phyloP scores from a whole-genome alignment of 768 basidiomycete genomes.

The Hysterangium stoloniferum region DNA sequence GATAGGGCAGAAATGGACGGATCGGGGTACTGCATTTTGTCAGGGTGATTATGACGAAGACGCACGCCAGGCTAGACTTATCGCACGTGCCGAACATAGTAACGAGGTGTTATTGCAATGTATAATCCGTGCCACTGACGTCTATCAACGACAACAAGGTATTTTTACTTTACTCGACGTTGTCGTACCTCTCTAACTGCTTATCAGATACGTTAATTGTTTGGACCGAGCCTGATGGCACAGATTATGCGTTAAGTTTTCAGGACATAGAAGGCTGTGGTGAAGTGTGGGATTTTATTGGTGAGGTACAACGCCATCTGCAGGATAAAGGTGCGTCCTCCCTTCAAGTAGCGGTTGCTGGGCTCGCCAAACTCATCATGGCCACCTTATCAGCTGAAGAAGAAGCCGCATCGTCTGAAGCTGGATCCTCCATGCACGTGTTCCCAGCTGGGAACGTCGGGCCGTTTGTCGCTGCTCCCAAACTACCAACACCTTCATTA shows the following conservation, averaged over 20 bases:
- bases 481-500: slow-evolving; percentile 67
- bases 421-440: slow-evolving; percentile 9
- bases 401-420: slow-evolving; percentile 2
- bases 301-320: slow-evolving; percentile 84
- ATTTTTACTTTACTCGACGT: slow-evolving; percentile 19
- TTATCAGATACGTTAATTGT: slow-evolving; percentile 89
- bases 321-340: slow-evolving; percentile 46
- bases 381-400: slow-evolving; percentile 1
- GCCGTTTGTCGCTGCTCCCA: slow-evolving; percentile 17
- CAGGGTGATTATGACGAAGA: slow-evolving; percentile 81
- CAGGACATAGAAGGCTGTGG: slow-evolving; percentile 93
- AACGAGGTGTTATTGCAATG: slow-evolving; percentile 69
- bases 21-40: slow-evolving; percentile 96
- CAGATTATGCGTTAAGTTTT: slow-evolving; percentile 94
- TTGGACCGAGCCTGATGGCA: slow-evolving; percentile 94
- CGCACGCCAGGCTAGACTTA: slow-evolving; percentile 68
- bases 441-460: slow-evolving; percentile 1
- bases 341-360: neutral
- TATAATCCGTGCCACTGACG: slow-evolving; percentile 74
- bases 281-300: slow-evolving; percentile 97
- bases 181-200: slow-evolving; percentile 1
- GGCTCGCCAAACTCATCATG: slow-evolving; percentile 4
- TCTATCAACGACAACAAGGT: slow-evolving; percentile 86
- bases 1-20: slow-evolving; percentile 84
- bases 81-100: slow-evolving; percentile 75